Base-by-base conservation (phyloP, 2,329 filamentous ascomycete genomes). In the Remersonia thermophila region DNA sequence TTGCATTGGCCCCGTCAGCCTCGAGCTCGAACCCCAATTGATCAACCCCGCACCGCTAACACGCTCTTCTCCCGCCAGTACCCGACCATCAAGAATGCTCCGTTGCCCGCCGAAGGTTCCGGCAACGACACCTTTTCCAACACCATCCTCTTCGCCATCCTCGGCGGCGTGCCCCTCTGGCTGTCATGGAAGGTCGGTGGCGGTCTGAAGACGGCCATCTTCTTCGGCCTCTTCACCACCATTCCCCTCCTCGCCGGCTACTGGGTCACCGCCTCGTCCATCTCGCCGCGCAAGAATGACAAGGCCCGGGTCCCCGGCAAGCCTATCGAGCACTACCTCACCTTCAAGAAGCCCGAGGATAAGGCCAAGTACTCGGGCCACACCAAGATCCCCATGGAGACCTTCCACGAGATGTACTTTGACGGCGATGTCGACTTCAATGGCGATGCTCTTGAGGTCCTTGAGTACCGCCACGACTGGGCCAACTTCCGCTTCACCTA, bases 401-500 rank as follows among this genome's bases (percentile, higher is more conserved):
- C 85, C 16, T 96, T 96, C 69, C 79, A 93, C 57, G 87, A 95
- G 63, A 93, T 89, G 81, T 96, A 95, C 71, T 93, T 96, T 62
- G 81, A 91, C 55, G 85, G 84, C 40, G 78, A 93, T 40, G 86
- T 94, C 45, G 85, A 94, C 51, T 89, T 95, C 71, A 96, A 94
- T 60, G 87, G 86, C 40, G 91, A 96, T 61, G 75, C 71, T 52
- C 71, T 96, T 44, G 89, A 96, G 55, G 69, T 83, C 32, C 65
- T 96, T 61, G 91, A 96, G 63, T 91, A 91, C 67, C 73, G 91
- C 54, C 89, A 96, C 58, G 91, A 98, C 61, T 96, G 91, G 91
- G 84, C 85, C 49, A 91, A 73, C 68, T 95, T 94, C 70, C 73
- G 77, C 55, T 94, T 96, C 64, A 95, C 89, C 45, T 62, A 81